Base-by-base conservation (phyloP, 2,329 filamentous ascomycete genomes). In the Aureobasidium sp. region DNA sequence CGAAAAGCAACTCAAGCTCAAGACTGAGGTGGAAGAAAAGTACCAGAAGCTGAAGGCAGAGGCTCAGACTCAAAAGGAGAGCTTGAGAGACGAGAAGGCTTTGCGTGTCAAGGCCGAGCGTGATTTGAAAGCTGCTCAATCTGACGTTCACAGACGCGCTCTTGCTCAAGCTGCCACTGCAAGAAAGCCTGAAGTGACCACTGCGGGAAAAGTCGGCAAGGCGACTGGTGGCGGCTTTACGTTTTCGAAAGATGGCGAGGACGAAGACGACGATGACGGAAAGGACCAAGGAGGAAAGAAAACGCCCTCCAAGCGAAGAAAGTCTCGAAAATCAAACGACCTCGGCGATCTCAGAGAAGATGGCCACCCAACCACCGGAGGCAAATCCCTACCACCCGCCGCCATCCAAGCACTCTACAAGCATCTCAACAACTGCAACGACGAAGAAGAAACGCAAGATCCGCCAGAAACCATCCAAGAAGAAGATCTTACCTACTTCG, bases 401-500 rank as follows among this genome's bases (percentile, higher is more conserved):
- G 41, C 41, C 20, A 58, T 58, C 7, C 36, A 41, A 36, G 42
- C 41, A 2, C 34, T 49, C 5, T 48, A 59, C 42, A 59, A 49
- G 4, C 41, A 49, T 17, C 44, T 47, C 15, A 37, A 39, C 31
- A 42, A 34, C 5, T 20, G 25, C 20, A 41, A 34, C 29, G 49
- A 52, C 41, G 48, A 42, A 27, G 59, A 44, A 1, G 48, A 36
- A 41, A 29, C n/a, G 1, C 11, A 42, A 12, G 15, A 45, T 9
- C 44, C 9, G 14, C 60, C 52, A 42, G 60, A 56, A 11, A 1
- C 9, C 2, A 41, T 60, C 12, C 22, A 37, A 36, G 55, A 52
- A 29, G 36, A 27, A 44, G 56, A 63, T 25, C 39, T 55, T 3
- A 55, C 22, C 15, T 61, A 52, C 42, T 55, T 53, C 22, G 49